Conservation (phyloP, 106 monocot species). For the Dactylorhiza incarnata region DNA sequence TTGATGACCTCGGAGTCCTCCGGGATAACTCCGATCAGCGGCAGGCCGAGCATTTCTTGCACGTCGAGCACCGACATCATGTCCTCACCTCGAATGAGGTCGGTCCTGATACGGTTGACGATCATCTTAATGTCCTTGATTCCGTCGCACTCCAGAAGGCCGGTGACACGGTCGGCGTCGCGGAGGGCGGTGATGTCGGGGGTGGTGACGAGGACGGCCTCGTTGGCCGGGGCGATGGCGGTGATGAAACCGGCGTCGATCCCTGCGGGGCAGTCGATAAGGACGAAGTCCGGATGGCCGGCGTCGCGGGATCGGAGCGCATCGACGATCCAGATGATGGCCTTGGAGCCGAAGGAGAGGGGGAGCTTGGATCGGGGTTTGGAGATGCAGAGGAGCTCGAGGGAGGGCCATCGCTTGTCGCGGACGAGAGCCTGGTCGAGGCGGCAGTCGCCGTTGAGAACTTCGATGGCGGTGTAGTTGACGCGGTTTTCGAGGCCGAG, state of each 20-base stretch:
- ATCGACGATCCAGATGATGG: constrained; percentile 19
- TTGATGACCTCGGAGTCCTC: constrained; percentile 89
- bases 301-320: constrained; percentile 28
- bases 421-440: constrained; percentile 29
- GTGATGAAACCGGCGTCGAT: constrained; percentile 88
- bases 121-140: constrained; percentile 92
- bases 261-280: constrained; percentile 97
- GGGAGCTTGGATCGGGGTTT: constrained; percentile 14
- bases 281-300: constrained; percentile 53
- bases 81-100: constrained; percentile 76
- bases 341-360: constrained; percentile 12
- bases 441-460: constrained; percentile 22
- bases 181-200: constrained; percentile 88
- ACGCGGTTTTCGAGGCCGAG: constrained; percentile 77
- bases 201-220: constrained; percentile 85
- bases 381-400: constrained; percentile 31
- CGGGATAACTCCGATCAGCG: constrained; percentile 79
- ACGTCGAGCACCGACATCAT: constrained; percentile 98
- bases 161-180: constrained; percentile 87
- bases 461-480: constrained; percentile 22
- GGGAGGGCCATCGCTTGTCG: constrained; percentile 20
- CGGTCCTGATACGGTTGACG: constrained; percentile 77
- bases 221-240: constrained; percentile 86
- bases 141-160: constrained; percentile 89
- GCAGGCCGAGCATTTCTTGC: constrained; percentile 93